Evolutionary conservation across 1,139 yeast genomes (phyloP).

Genomic region (Hanseniaspora uvarum): DNA sequence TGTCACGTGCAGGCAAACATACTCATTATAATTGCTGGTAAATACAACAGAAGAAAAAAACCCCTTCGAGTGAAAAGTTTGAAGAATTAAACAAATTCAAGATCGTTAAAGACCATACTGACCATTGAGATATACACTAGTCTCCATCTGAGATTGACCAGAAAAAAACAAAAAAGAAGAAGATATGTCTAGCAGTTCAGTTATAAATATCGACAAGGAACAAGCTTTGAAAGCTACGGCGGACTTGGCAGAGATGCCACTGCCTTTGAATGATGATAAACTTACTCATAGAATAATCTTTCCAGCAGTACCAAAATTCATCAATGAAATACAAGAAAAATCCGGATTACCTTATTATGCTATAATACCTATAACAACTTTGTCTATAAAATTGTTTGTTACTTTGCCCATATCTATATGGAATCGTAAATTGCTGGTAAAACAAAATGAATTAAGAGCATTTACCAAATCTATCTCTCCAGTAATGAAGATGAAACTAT

Average conservation of each 20-base stretch:
- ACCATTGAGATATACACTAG: no score
- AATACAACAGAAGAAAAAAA: no score
- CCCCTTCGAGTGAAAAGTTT: no score
- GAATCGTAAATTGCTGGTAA: slow-evolving; percentile 58
- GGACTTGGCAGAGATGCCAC: slow-evolving; percentile 8
- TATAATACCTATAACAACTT: slow-evolving; percentile 63
- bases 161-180: no score
- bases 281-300: slow-evolving; percentile 6
- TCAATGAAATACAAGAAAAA: slow-evolving; percentile 42
- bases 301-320: slow-evolving; percentile 32
- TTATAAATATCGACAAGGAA: neutral
- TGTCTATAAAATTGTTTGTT: slow-evolving; percentile 51
- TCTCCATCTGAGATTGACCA: no score
- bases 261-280: slow-evolving; percentile 2
- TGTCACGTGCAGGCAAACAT: no score
- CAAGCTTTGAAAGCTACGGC: slow-evolving; percentile 7
- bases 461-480: slow-evolving; percentile 68
- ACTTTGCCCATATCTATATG: slow-evolving; percentile 71
- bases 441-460: slow-evolving; percentile 61
- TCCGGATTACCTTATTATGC: slow-evolving; percentile 77
- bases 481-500: slow-evolving; percentile 58
- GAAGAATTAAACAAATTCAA: no score
- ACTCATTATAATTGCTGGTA: no score
- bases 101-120: no score
- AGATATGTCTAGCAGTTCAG: neutral